phyloP scores from a whole-genome alignment of 345 rosid species.

The Noccaea bulbosa region DNA sequence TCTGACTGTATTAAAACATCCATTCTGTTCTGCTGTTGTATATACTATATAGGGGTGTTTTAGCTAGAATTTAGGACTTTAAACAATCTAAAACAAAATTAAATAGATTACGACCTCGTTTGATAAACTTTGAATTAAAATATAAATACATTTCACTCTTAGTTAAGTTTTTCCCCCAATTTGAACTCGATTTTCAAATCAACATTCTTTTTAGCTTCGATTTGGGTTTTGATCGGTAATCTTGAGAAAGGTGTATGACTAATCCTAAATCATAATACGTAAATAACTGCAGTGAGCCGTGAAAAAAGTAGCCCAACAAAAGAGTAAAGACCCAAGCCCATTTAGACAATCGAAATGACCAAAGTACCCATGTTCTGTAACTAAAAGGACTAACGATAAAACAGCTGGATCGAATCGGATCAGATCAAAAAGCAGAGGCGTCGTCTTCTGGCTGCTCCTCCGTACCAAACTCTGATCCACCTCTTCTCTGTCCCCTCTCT shows the following conservation, averaged over 20 bases:
- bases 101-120: neutral
- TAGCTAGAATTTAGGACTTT: neutral
- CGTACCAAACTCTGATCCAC: slow-evolving; percentile 39
- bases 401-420: slow-evolving; percentile 38
- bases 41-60: neutral
- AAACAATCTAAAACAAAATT: neutral
- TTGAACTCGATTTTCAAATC: too few relatives aligned
- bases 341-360: neutral
- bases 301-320: neutral
- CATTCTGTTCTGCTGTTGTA: neutral
- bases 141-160: too few relatives aligned
- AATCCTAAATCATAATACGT: neutral
- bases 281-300: neutral
- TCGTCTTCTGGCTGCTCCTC: slow-evolving; percentile 39
- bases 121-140: too few relatives aligned
- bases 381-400: slow-evolving; percentile 32
- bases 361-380: slow-evolving; percentile 11
- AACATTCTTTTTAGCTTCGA: too few relatives aligned
- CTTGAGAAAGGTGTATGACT: neutral
- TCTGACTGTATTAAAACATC: neutral
- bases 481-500: slow-evolving; percentile 37
- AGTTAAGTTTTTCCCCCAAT: too few relatives aligned
- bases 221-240: too few relatives aligned
- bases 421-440: slow-evolving; percentile 32
- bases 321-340: slow-evolving; percentile 20